These are phyloP conservation scores for Chlamydomonas incerta DNA, from an alignment of 139 green algal genomes.

Conservation along the genomic window DNA sequence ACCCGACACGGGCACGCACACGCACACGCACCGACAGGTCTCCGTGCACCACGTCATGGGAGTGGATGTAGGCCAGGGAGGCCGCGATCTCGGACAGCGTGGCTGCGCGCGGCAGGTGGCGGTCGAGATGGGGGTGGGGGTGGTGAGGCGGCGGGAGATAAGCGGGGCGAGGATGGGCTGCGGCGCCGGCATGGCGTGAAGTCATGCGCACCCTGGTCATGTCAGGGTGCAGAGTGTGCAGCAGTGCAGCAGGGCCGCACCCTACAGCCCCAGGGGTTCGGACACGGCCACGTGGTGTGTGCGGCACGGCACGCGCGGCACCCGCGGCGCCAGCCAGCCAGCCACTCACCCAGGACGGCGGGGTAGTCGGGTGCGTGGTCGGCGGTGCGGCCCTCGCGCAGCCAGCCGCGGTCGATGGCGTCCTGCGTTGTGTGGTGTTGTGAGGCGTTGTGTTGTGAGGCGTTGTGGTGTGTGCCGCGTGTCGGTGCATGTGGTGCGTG, in stretches of 20 bases:
- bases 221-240: no score
- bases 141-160: background rate
- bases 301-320: background rate
- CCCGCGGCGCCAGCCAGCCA: background rate
- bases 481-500: no score
- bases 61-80: slow-evolving; percentile 65
- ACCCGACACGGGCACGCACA: background rate
- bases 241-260: no score
- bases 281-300: no score
- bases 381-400: slow-evolving; percentile 40
- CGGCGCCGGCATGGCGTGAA: no score
- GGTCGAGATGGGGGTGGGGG: background rate
- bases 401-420: slow-evolving; percentile 60
- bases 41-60: slow-evolving; percentile 63
- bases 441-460: no score
- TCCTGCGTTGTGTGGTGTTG: no score
- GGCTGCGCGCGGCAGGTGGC: background rate
- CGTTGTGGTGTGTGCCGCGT: no score
- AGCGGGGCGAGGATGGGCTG: background rate
- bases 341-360: slow-evolving; percentile 36
- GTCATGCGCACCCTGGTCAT: no score
- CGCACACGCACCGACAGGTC: slow-evolving; percentile 69
- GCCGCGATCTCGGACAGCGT: slow-evolving; percentile 40
- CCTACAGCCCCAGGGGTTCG: no score
- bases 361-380: slow-evolving; percentile 42